Conservation (phyloP, 2,329 filamentous ascomycete genomes). For the Penicillium polonicum region DNA sequence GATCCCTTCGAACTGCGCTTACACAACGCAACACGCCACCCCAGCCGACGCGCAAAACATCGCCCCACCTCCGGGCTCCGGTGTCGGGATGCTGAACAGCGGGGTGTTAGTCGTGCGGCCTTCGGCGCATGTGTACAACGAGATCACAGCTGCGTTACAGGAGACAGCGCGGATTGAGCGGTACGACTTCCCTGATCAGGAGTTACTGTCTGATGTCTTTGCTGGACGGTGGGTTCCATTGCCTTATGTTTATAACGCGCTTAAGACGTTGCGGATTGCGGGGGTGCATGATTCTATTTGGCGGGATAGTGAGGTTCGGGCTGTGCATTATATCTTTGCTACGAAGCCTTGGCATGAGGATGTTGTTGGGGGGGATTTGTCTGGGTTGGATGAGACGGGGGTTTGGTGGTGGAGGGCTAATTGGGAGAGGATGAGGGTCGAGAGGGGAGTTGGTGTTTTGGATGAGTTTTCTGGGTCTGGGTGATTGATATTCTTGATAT, state of each 20-base stretch:
- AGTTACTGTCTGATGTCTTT: constrained; percentile 55
- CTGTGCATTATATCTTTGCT: constrained; percentile 19
- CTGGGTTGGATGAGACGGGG: constrained; percentile 3
- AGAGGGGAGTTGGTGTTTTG: constrained; percentile 2
- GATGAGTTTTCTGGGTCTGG: constrained; percentile 4
- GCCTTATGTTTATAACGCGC: constrained; percentile 62
- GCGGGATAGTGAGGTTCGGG: constrained; percentile 10
- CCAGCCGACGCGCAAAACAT: constrained; percentile 9
- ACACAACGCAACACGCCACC: constrained; percentile 7
- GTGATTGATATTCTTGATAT: not conserved
- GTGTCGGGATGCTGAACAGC: constrained; percentile 58
- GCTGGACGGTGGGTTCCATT: constrained; percentile 55
- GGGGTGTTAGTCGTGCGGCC: constrained; percentile 58
- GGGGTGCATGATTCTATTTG: constrained; percentile 18
- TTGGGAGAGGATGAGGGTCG: constrained; percentile 8
- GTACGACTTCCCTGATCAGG: constrained; percentile 59
- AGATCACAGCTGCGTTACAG: constrained; percentile 47
- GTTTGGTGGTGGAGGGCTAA: constrained; percentile 18
- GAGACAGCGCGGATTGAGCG: constrained; percentile 42
- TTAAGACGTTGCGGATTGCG: constrained; percentile 56
- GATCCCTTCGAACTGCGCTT: constrained; percentile 10
- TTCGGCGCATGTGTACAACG: constrained; percentile 47
- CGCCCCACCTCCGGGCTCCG: constrained; percentile 48
- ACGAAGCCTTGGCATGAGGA: constrained; percentile 17
- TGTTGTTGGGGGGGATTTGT: not conserved